Evolutionary conservation across 2,329 filamentous ascomycete genomes (phyloP).

Genomic region (Aquanectria penicillioides): DNA sequence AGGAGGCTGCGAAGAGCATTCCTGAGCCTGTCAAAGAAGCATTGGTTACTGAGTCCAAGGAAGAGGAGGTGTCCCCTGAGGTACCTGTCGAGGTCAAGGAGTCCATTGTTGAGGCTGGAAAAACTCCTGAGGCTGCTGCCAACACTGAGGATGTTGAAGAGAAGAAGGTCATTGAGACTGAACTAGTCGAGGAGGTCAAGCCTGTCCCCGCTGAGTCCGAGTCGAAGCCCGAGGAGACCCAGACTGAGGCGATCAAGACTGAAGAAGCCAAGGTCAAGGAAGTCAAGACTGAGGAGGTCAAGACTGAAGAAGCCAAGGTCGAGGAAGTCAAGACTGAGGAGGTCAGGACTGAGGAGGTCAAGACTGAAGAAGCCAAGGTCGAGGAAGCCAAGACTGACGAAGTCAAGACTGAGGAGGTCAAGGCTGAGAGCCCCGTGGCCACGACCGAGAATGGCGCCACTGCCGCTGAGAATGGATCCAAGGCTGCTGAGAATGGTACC

Average conservation of each 20-base stretch:
- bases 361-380: constrained; percentile 19
- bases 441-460: constrained; percentile 32
- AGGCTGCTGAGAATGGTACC: constrained; percentile 24
- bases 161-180: constrained; percentile 78
- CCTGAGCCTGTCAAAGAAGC: constrained; percentile 63
- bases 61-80: constrained; percentile 58
- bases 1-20: constrained; percentile 56
- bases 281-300: constrained; percentile 20
- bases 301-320: constrained; percentile 25
- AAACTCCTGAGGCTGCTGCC: constrained; percentile 76
- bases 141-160: constrained; percentile 76
- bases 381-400: constrained; percentile 16
- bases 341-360: constrained; percentile 3
- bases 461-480: constrained; percentile 28
- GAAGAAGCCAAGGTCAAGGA: constrained; percentile 26
- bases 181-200: constrained; percentile 75
- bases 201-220: constrained; percentile 37
- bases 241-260: constrained; percentile 26
- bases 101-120: constrained; percentile 66
- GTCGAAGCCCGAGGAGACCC: constrained; percentile 32
- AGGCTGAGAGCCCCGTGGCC: constrained; percentile 27
- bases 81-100: constrained; percentile 67
- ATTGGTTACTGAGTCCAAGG: constrained; percentile 55
- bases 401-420: constrained; percentile 11
- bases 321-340: constrained; percentile 28